A percentile compares a stretch with the other conserved stretches of the same genome.
These are phyloP conservation scores for Hortiboletus flavorubellus DNA, from an alignment of 768 basidiomycete genomes.

Conservation along the genomic window DNA sequence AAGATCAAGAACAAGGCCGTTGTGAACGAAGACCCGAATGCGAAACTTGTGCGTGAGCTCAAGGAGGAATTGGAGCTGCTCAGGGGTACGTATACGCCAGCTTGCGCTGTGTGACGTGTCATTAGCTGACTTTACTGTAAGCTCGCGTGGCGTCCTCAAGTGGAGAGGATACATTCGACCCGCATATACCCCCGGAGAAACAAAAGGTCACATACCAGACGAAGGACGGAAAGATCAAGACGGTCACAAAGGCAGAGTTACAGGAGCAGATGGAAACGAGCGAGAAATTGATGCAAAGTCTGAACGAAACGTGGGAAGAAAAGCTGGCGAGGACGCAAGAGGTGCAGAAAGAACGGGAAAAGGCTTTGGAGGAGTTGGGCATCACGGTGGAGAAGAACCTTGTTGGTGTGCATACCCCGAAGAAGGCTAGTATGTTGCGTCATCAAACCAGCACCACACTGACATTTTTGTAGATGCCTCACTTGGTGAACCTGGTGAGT, in stretches of 20 bases:
- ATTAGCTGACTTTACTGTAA: slow-evolving; percentile 26
- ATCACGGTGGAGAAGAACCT: slow-evolving; percentile 96
- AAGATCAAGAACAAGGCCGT: slow-evolving; percentile 99
- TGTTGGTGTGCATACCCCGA: slow-evolving; percentile 97
- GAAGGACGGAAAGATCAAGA: slow-evolving; percentile 91
- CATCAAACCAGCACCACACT: slow-evolving; percentile 7
- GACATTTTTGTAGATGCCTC: slow-evolving; percentile 66
- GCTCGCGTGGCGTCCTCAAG: slow-evolving; percentile 71
- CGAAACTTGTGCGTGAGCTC: slow-evolving; percentile 96
- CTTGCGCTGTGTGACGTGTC: not conserved
- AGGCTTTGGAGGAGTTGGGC: slow-evolving; percentile 95
- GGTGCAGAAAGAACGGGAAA: slow-evolving; percentile 95
- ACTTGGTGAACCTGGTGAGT: slow-evolving; percentile 88
- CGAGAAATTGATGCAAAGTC: slow-evolving; percentile 90
- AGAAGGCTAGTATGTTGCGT: slow-evolving; percentile 54
- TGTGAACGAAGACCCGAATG: slow-evolving; percentile 99
- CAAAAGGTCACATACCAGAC: slow-evolving; percentile 95
- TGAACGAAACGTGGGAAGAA: slow-evolving; percentile 97
- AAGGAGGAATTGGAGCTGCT: slow-evolving; percentile 97
- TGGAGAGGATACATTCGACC: slow-evolving; percentile 79
- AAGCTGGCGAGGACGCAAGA: slow-evolving; percentile 88
- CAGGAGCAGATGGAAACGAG: slow-evolving; percentile 96
- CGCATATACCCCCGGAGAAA: slow-evolving; percentile 85
- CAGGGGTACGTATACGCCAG: slow-evolving; percentile 49
- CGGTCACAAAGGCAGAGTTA: slow-evolving; percentile 94